Conservation (phyloP, 1,284 basidiomycete genomes). For the Clitocybe nebularis region DNA sequence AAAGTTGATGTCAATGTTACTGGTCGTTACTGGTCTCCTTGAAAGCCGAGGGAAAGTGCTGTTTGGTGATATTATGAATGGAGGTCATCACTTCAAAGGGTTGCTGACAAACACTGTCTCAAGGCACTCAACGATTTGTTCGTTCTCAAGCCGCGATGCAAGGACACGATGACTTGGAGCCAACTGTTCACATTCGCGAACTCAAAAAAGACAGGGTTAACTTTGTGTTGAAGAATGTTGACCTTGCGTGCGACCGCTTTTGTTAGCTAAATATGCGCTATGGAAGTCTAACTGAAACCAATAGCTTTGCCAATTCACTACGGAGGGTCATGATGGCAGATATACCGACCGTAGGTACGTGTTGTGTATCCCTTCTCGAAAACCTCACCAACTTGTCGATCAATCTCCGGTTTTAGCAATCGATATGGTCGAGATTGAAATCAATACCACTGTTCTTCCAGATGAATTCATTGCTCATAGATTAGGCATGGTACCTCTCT, state of each 20-base stretch:
- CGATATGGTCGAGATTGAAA: conserved; percentile 92
- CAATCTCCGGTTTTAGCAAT: conserved; percentile 60
- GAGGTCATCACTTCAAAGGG: background rate
- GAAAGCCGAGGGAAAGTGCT: too few relatives aligned
- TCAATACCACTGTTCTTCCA: conserved; percentile 91
- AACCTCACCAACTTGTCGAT: conserved; percentile 3
- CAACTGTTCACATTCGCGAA: conserved; percentile 73
- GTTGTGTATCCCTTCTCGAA: background rate
- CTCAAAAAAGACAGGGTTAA: conserved; percentile 78
- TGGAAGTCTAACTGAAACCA: too few relatives aligned
- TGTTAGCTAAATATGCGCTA: too few relatives aligned
- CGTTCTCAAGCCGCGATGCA: conserved; percentile 26
- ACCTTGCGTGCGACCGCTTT: conserved; percentile 64
- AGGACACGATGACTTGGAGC: conserved; percentile 47
- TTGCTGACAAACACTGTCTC: background rate
- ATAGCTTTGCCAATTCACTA: conserved; percentile 86
- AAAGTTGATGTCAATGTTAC: too few relatives aligned
- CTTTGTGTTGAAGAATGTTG: conserved; percentile 91
- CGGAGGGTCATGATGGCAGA: conserved; percentile 93
- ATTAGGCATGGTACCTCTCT: conserved; percentile 90
- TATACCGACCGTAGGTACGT: conserved; percentile 87
- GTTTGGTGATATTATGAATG: conserved; percentile 5
- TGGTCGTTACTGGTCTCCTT: too few relatives aligned
- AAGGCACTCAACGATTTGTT: background rate
- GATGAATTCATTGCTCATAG: conserved; percentile 98